Evolutionary conservation across 257 asterid species (phyloP).

Genomic region (Orobanche coerulescens): DNA sequence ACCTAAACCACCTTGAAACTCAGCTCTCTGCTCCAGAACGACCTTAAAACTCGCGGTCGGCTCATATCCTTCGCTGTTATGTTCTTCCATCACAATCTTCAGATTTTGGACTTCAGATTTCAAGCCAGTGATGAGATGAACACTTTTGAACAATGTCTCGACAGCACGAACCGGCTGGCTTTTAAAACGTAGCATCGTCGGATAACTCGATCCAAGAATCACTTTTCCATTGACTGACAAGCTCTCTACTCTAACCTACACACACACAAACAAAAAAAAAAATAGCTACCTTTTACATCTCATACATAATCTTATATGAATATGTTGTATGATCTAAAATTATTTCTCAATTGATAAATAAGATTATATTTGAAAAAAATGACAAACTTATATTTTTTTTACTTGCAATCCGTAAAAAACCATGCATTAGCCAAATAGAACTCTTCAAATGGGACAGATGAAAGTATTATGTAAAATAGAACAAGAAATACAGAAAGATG

Average conservation of each 20-base stretch:
- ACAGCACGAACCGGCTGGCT: slow-evolving; percentile 33
- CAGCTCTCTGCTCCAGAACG: slow-evolving; percentile 47
- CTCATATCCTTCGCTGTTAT: slow-evolving; percentile 29
- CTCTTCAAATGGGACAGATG: no score
- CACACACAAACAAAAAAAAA: background rate
- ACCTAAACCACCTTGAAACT: slow-evolving; percentile 36
- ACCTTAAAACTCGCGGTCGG: slow-evolving; percentile 37
- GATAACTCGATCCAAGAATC: slow-evolving; percentile 35
- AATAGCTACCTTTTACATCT: no score
- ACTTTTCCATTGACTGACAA: slow-evolving; percentile 35
- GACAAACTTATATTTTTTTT: no score
- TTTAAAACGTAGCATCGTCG: slow-evolving; percentile 49
- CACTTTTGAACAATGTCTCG: slow-evolving; percentile 31
- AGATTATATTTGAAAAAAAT: no score
- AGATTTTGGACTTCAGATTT: slow-evolving; percentile 47
- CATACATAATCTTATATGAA: no score
- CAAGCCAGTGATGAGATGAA: slow-evolving; percentile 46
- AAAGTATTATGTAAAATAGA: background rate
- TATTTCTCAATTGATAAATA: no score
- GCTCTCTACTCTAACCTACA: slow-evolving; percentile 50
- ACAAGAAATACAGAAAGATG: background rate
- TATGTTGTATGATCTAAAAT: no score
- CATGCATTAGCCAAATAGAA: no score
- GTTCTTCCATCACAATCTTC: slow-evolving; percentile 28
- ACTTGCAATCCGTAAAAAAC: no score